Evolutionary conservation across 164 flowering plant species (phyloP), one percentile per base, ranked within the genome.

Genomic region (Santalum album): DNA sequence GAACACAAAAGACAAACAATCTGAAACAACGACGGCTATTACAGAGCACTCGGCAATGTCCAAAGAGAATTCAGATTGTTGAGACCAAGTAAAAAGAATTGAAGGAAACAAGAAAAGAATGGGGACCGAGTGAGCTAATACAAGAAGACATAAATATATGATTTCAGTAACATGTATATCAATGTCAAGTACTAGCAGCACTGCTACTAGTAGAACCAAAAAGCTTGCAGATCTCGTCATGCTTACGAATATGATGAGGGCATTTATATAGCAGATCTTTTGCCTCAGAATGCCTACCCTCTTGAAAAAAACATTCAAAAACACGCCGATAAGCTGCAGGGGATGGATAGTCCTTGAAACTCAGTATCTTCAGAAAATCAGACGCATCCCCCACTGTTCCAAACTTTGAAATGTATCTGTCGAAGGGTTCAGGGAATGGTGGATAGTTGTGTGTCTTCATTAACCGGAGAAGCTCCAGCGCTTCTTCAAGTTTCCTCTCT

Each of bases 201-300:
- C 32, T 49, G 36, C 58, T 45, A 40, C 58, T 56, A 26, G 61
- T 38, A 42, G 82, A 73, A 52, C 87, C 86, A 74, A 86, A 91
- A 36, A 82, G 75, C 22, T 62, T 59, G 55, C 57, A 52, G 55
- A 86, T 68, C 29, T 84, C 79, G 3, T 57, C 39, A 56, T 84
- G 79, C 18, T 63, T 75, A 40, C 96, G 84, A 49, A 89, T 73
- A 66, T 85, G 91, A 71, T 72, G 85, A 29, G 99, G 97, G 68
- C 86, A 80, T 65, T 65, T 82, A 49, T 59, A 79, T 10, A 87
- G 82, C 65, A 89, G 63, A 65, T 87, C 91, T 62, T 78, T 86
- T 26, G 99, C 97, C 63, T 89, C 97, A 55, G 81, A 67, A 52
- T 75, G 61, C 63, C 97, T 82, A 47, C 92, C 92, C 72, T 83